Evolutionary conservation across 2,329 filamentous ascomycete genomes (phyloP).

Genomic region (Neonectria punicea): DNA sequence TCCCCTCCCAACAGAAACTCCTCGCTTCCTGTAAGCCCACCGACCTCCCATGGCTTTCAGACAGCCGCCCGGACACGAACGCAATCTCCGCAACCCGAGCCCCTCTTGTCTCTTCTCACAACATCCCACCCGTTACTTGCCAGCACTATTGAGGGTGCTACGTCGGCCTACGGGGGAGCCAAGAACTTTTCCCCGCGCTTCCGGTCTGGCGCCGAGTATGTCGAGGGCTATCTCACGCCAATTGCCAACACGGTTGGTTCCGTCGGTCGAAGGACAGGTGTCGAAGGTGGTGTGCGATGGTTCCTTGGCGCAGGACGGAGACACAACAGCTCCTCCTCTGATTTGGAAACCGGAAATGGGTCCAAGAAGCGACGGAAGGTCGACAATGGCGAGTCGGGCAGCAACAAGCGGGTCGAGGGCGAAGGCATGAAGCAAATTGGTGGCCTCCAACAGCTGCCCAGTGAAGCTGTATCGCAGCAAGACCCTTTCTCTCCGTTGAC

Average conservation of each 20-base stretch:
- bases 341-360: slow-evolving; percentile 57
- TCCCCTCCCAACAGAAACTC: slow-evolving; percentile 64
- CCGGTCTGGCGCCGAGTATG: slow-evolving; percentile 88
- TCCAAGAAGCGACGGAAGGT: slow-evolving; percentile 70
- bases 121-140: slow-evolving; percentile 89
- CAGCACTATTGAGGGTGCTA: slow-evolving; percentile 83
- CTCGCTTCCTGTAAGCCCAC: slow-evolving; percentile 52
- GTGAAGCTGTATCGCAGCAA: slow-evolving; percentile 29
- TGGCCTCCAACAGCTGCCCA: slow-evolving; percentile 30
- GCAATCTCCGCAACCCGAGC: slow-evolving; percentile 72
- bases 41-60: slow-evolving; percentile 47
- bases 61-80: slow-evolving; percentile 39
- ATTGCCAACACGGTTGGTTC: slow-evolving; percentile 88
- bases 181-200: slow-evolving; percentile 93
- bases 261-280: slow-evolving; percentile 85
- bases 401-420: slow-evolving; percentile 44
- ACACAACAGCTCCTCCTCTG: slow-evolving; percentile 57
- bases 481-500: slow-evolving; percentile 45
- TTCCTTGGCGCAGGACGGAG: slow-evolving; percentile 74
- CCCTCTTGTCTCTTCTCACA: slow-evolving; percentile 85
- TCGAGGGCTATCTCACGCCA: slow-evolving; percentile 88
- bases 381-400: slow-evolving; percentile 51
- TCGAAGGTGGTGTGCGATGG: slow-evolving; percentile 87
- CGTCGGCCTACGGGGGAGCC: slow-evolving; percentile 85
- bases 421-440: slow-evolving; percentile 44